These are phyloP conservation scores for Phytophthora rubi DNA, from an alignment of 352 stramenopile genomes.

Conservation along the genomic window DNA sequence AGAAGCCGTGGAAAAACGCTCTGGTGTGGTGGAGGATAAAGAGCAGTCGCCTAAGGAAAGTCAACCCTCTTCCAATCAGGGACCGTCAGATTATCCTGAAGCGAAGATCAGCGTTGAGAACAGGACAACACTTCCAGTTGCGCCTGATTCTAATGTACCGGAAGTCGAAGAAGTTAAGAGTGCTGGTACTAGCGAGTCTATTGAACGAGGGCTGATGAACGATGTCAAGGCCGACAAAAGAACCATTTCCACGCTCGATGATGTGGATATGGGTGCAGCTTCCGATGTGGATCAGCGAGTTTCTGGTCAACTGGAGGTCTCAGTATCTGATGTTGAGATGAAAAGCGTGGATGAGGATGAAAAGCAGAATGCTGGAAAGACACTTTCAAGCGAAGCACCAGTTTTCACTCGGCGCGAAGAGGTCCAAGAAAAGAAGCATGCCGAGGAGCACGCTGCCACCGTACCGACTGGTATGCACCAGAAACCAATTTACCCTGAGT, in stretches of 20 bases:
- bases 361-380: slow-evolving; percentile 1
- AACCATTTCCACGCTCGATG: neutral
- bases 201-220: neutral
- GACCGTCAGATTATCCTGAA: neutral
- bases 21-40: neutral
- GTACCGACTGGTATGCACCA: neutral
- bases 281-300: neutral
- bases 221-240: neutral
- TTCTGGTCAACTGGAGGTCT: neutral
- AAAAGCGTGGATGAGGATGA: slow-evolving; percentile 9
- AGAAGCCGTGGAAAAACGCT: neutral
- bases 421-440: neutral
- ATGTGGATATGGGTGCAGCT: slow-evolving; percentile 17
- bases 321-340: slow-evolving; percentile 21
- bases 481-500: neutral
- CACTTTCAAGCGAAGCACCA: neutral
- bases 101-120: neutral
- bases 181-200: neutral
- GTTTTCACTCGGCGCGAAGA: neutral
- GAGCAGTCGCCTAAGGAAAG: slow-evolving; percentile 1
- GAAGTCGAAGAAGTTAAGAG: slow-evolving; percentile 1
- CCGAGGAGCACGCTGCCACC: neutral
- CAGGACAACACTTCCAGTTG: neutral
- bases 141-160: neutral
- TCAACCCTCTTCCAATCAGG: slow-evolving; percentile 1